Base-by-base conservation (phyloP, 1,284 basidiomycete species). In the Peniophora sp. region DNA sequence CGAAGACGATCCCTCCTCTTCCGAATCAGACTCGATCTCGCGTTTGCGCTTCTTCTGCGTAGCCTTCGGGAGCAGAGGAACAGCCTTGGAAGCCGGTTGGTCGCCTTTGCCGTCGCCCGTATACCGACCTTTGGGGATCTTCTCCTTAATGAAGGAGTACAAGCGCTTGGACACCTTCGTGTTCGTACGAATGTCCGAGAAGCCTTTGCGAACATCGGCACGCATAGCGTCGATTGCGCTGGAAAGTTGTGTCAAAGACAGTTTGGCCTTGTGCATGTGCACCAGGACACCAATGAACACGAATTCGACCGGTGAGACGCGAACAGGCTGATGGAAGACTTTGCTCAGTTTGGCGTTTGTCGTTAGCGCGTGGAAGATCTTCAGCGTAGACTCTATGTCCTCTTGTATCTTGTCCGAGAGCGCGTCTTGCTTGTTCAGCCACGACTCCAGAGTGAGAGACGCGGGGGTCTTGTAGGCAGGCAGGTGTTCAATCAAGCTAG, bases 221-320 rank as follows among this genome's bases (percentile, higher is more conserved):
- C 75, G 66, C 68, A 78, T 67, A 49, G 65, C 62, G 52, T 65
- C 64, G 51, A 75, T 64, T 0, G 71, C 73, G 32, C 64, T 64
- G 2, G 70, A 69, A 22, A 77, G 63, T 55, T 76, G 72, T 6
- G 59, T 63, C 52, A 74, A 57, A 1, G 74, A 71, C 16, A 73
- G 48, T 1, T 54, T 59, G n/a, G 62, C 50, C 45, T 67, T 66
- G 57, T 65, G 63, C 48, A 62, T 47, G 48, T 63, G 65, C 32
- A 86, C 72, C 24, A 86, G 63, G 1, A 84, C 53, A 9, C 67
- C 66, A 47, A 78, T 74, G 55, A 71, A 65, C 32, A 83, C 69
- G 53, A 87, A 77, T 61, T 88, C 85, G 38, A 84, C 68, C 0
- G 85, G 85, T 0, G 81, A 71, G 3, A 85, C 70, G 39, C 77